Conservation (phyloP, 1,284 basidiomycete genomes). For the Phellopilus nigrolimitatus region DNA sequence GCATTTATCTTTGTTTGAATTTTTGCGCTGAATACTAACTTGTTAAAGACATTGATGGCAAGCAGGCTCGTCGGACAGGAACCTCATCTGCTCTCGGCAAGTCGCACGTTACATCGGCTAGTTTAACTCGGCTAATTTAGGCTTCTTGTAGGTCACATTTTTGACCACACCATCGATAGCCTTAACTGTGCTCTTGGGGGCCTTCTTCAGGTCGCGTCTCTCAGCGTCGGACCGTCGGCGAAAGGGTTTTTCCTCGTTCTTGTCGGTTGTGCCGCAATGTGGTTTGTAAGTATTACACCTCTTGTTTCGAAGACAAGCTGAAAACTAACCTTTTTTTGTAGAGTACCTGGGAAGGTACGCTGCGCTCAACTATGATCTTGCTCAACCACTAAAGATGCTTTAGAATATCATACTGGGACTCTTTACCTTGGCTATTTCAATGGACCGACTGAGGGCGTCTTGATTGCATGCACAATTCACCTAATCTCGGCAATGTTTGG, state of each 20-base stretch:
- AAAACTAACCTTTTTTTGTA: slow-evolving; percentile 1
- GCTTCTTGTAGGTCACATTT: slow-evolving; percentile 23
- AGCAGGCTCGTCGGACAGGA: slow-evolving; percentile 24
- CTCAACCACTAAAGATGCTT: not conserved
- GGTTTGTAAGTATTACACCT: slow-evolving; percentile 22
- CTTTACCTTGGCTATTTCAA: slow-evolving; percentile 26
- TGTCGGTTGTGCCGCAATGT: slow-evolving; percentile 23
- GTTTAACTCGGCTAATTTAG: too few species aligned
- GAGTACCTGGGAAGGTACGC: slow-evolving; percentile 27
- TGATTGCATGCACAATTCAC: slow-evolving; percentile 24
- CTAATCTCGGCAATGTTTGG: slow-evolving; percentile 24
- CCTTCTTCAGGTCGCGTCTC: slow-evolving; percentile 22
- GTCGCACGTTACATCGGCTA: slow-evolving; percentile 1
- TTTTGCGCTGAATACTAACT: not conserved
- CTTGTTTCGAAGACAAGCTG: not conserved
- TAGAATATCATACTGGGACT: slow-evolving; percentile 25
- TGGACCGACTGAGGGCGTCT: slow-evolving; percentile 25
- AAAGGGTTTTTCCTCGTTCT: slow-evolving; percentile 21
- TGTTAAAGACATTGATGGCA: slow-evolving; percentile 24
- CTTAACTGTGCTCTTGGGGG: slow-evolving; percentile 23
- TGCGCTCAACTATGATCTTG: not conserved
- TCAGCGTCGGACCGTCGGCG: slow-evolving; percentile 22
- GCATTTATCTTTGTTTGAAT: not conserved
- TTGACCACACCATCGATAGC: slow-evolving; percentile 26
- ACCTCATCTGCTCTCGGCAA: slow-evolving; percentile 25